Percentiles rank a stretch among this genome's conserved stretches.
Evolutionary conservation across 2,329 filamentous ascomycete genomes (phyloP).

Genomic region (Arthrobotrys musiformis): DNA sequence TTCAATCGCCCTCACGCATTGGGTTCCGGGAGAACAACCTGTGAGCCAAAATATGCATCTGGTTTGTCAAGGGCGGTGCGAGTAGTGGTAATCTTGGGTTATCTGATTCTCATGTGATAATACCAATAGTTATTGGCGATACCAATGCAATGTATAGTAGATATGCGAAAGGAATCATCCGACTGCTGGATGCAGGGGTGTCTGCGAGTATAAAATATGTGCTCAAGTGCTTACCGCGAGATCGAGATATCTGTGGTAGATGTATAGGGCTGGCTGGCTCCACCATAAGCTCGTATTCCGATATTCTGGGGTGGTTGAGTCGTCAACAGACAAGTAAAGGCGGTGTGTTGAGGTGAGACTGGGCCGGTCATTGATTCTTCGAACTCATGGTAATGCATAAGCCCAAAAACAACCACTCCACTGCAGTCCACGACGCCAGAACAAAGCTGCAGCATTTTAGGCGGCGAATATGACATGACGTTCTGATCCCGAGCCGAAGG

Average conservation of each 20-base stretch:
- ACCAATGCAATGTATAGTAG: not conserved
- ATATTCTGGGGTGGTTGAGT: not conserved
- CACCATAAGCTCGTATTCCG: slow-evolving; percentile 13
- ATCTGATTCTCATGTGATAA: not conserved
- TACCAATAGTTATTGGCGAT: not conserved
- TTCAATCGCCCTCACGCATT: not conserved
- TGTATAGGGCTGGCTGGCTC: slow-evolving; percentile 4
- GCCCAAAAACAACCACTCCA: too few species aligned
- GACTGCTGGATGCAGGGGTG: not conserved
- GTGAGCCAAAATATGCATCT: not conserved
- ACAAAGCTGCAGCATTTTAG: not conserved
- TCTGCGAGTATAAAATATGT: not conserved
- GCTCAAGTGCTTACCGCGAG: not conserved
- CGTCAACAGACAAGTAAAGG: too few species aligned
- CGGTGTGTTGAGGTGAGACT: not conserved
- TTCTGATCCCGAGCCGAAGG: not conserved
- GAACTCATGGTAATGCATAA: too few species aligned
- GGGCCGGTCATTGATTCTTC: too few species aligned
- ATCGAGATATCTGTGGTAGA: not conserved
- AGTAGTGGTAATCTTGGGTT: not conserved
- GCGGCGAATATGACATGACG: not conserved
- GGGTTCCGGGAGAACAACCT: not conserved
- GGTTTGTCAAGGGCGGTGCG: not conserved
- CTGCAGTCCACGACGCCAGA: not conserved
- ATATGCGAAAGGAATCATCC: slow-evolving; percentile 8